Evolutionary conservation across 345 rosid species (phyloP), one percentile per base, ranked within the genome.

Genomic region (Noccaea caerulescens): DNA sequence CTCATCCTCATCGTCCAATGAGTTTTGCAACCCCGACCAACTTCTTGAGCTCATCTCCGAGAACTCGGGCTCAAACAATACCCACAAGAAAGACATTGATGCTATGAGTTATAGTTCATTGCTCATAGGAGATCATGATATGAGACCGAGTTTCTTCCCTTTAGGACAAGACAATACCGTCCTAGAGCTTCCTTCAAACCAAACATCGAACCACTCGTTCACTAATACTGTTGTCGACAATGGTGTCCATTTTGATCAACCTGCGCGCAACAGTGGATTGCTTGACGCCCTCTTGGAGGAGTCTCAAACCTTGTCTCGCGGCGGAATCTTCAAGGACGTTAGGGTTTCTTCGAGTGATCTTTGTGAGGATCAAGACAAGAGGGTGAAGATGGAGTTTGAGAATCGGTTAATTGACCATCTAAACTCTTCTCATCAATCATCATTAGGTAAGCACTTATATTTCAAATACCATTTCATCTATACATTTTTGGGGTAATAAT

Each of bases 231-330:
- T 62, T 13, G 63, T 63, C 23, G 62, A 70, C 57, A 25, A 30
- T 33, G 55, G 59, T 63, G 39, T 59, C n/a, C 57, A 8, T 34
- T 37, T 49, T 34, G 55, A 68, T 44, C 65, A 55, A 53, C 41
- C 23, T 18, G 11, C 58, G 12, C 57, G 43, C 0, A 83, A 79
- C 18, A 83, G 91, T 59, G 93, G 88, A 25, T 63, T 86, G 47
- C 61, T 86, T 70, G 91, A 86, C 51, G 85, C 75, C 11, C 78
- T 88, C 61, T 55, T 90, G 67, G 69, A 79, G 76, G 93, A 88
- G 77, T 75, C 91, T 42, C 74, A 76, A 25, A 66, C 72, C 61
- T 34, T 84, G 43, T 67, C 81, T 43, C 66, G 82, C 0, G 71
- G 76, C 25, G 71, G 76, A 50, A 76, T 50, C 53, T 54, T 58